Evolutionary conservation across 2,329 filamentous ascomycete species (phyloP).

Genomic region (Xylariaceae sp.): DNA sequence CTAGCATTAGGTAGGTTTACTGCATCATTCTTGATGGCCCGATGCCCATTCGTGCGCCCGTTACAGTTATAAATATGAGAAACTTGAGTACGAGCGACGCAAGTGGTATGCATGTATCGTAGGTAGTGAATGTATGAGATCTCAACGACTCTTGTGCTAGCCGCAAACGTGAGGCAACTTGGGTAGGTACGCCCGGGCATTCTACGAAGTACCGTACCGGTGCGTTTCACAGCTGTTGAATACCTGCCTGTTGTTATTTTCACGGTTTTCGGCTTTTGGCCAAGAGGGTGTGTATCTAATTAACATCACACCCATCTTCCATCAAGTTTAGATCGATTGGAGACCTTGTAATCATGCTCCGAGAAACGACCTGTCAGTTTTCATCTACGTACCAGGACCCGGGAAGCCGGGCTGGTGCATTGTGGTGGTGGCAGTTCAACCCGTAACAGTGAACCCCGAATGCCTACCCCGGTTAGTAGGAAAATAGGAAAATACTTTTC

Average conservation of each 20-base stretch:
- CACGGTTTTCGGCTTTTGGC: not conserved
- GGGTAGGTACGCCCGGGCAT: not conserved
- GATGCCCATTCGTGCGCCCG: no score
- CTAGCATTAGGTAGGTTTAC: no score
- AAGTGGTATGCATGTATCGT: not conserved
- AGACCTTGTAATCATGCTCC: constrained; percentile 7
- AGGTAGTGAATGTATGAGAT: not conserved
- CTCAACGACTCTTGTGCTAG: constrained; percentile 5
- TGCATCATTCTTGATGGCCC: no score
- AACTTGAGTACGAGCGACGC: no score
- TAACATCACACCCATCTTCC: constrained; percentile 4
- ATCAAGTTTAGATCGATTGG: constrained; percentile 17
- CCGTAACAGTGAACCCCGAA: not conserved
- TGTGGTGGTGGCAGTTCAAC: constrained; percentile 8
- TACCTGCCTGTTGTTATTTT: not conserved
- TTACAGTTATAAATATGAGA: no score
- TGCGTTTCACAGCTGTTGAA: not conserved
- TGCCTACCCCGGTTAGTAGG: not conserved
- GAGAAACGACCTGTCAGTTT: constrained; percentile 15
- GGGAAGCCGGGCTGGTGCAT: constrained; percentile 20
- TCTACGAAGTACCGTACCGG: not conserved
- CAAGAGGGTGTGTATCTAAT: constrained; percentile 6
- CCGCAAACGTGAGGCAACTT: constrained; percentile 10
- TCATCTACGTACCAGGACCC: constrained; percentile 16
- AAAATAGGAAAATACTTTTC: no score